phyloP scores from a whole-genome alignment of 441 rosid genomes.

The Omphalea diandra region DNA sequence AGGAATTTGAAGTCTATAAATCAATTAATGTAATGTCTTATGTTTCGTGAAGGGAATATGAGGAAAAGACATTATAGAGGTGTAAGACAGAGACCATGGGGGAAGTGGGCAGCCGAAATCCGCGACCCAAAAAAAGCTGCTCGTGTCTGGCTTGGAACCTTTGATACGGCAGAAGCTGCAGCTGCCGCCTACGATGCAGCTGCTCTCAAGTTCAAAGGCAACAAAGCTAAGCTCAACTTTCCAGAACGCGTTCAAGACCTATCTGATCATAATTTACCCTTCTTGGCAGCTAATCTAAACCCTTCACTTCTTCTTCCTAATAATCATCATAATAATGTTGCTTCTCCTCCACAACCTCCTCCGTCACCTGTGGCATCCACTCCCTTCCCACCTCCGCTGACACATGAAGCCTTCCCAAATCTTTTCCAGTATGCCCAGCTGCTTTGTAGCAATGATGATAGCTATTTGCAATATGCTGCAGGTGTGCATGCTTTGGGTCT shows the following conservation, averaged over 20 bases:
- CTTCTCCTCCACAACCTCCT: neutral
- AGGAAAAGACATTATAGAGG: slow-evolving; percentile 36
- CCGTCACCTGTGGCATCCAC: too few relatives aligned
- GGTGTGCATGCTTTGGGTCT: neutral
- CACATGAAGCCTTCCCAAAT: slow-evolving; percentile 1
- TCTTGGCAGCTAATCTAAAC: neutral
- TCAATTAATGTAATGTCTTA: too few relatives aligned
- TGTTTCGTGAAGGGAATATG: slow-evolving; percentile 1
- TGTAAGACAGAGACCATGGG: slow-evolving; percentile 48
- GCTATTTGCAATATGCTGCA: neutral
- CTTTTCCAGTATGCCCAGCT: slow-evolving; percentile 11
- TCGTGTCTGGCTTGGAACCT: slow-evolving; percentile 46
- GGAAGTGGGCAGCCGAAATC: slow-evolving; percentile 52
- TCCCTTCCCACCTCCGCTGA: neutral
- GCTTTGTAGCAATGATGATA: slow-evolving; percentile 10
- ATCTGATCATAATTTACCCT: too few relatives aligned
- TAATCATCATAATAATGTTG: neutral
- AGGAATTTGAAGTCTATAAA: too few relatives aligned
- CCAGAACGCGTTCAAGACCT: slow-evolving; percentile 42
- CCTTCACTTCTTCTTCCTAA: too few relatives aligned
- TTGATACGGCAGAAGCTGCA: slow-evolving; percentile 44
- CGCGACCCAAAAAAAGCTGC: slow-evolving; percentile 46
- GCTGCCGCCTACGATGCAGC: slow-evolving; percentile 50
- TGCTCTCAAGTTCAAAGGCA: slow-evolving; percentile 74
- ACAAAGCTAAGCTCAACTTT: slow-evolving; percentile 74